Evolutionary conservation across 495 filamentous ascomycete species (phyloP).

Genomic region (Penicillium antarcticum): DNA sequence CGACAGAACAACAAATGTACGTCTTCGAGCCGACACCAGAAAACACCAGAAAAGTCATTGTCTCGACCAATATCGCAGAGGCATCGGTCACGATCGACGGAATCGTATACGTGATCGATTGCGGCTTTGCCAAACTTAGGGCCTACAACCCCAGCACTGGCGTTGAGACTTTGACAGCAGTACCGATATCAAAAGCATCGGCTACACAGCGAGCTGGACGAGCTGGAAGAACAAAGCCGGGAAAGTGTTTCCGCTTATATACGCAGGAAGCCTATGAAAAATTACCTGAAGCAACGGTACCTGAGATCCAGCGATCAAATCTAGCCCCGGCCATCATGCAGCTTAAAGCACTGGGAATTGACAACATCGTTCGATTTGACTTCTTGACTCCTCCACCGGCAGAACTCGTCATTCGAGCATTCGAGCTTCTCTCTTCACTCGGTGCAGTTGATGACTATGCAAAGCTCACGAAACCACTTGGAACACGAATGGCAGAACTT

Average conservation of each 20-base stretch:
- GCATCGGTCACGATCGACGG: conserved; percentile 93
- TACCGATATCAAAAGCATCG: conserved; percentile 86
- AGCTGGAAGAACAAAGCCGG: conserved; percentile 86
- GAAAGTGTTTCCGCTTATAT: conserved; percentile 93
- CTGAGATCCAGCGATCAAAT: conserved; percentile 92
- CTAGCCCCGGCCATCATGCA: conserved; percentile 88
- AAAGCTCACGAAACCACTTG: conserved; percentile 84
- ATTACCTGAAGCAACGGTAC: conserved; percentile 72
- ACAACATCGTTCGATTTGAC: conserved; percentile 89
- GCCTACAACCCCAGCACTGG: conserved; percentile 83
- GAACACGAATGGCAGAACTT: conserved; percentile 89
- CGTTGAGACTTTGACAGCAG: conserved; percentile 89
- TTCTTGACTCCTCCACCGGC: conserved; percentile 87
- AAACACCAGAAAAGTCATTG: conserved; percentile 84
- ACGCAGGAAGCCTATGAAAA: conserved; percentile 70
- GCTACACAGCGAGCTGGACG: conserved; percentile 89
- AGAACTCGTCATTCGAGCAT: conserved; percentile 79
- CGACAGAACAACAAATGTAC: conserved; percentile 86
- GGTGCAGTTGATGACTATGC: conserved; percentile 88
- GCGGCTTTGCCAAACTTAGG: conserved; percentile 86
- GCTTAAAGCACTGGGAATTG: conserved; percentile 93
- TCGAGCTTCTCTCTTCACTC: conserved; percentile 86
- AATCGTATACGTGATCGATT: conserved; percentile 89
- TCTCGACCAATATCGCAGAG: conserved; percentile 96
- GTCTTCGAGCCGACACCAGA: conserved; percentile 86